phyloP scores from a whole-genome alignment of 129 eudicot species.

The Lonicera japonica region DNA sequence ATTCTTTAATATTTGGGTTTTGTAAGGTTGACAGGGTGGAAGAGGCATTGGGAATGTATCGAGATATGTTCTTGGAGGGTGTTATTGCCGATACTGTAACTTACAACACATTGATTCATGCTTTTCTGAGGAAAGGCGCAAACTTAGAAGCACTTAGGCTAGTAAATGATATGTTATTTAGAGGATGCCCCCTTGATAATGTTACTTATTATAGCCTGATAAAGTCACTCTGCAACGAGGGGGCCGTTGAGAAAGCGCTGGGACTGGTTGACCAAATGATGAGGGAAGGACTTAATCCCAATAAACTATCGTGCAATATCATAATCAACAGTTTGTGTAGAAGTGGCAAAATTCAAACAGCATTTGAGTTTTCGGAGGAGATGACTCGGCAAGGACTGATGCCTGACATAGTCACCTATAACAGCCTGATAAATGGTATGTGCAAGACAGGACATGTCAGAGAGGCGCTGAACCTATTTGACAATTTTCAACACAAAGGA shows the following conservation, averaged over 20 bases:
- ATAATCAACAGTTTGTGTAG: slow-evolving; percentile 66
- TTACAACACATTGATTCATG: slow-evolving; percentile 77
- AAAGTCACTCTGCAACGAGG: slow-evolving; percentile 67
- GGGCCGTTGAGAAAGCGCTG: slow-evolving; percentile 69
- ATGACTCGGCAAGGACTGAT: slow-evolving; percentile 62
- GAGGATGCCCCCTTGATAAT: slow-evolving; percentile 72
- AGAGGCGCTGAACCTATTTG: slow-evolving; percentile 68
- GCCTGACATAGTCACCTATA: slow-evolving; percentile 83
- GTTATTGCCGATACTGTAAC: slow-evolving; percentile 78
- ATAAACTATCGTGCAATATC: slow-evolving; percentile 63
- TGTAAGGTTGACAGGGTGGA: slow-evolving; percentile 60
- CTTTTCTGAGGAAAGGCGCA: slow-evolving; percentile 48
- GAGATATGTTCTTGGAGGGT: slow-evolving; percentile 85
- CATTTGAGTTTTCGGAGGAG: slow-evolving; percentile 65
- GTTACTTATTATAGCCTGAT: slow-evolving; percentile 66
- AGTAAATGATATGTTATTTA: slow-evolving; percentile 73
- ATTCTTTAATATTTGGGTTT: slow-evolving; percentile 71
- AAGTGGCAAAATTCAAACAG: slow-evolving; percentile 54
- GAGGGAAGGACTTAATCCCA: slow-evolving; percentile 54
- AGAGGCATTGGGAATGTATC: slow-evolving; percentile 57
- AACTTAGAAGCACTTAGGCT: slow-evolving; percentile 64
- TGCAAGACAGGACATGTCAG: slow-evolving; percentile 58
- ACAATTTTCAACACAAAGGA: slow-evolving; percentile 50
- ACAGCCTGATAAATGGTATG: slow-evolving; percentile 68
- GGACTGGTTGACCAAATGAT: slow-evolving; percentile 77